Percentiles rank a stretch among this genome's conserved stretches.
Conservation (phyloP, 73 alveolate species). For the Durusdinium trenchii region DNA sequence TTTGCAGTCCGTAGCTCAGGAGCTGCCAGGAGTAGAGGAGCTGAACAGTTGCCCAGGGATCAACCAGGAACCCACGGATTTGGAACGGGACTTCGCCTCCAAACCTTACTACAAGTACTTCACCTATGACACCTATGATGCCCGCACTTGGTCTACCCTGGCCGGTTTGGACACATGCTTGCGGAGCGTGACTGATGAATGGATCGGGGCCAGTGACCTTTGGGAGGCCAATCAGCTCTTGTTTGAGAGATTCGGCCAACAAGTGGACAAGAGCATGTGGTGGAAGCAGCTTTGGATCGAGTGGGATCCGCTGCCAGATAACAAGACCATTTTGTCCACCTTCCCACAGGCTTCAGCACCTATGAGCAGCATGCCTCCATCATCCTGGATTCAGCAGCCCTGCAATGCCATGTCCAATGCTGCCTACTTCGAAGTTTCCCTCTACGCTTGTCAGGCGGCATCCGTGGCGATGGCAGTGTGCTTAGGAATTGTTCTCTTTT, state of each 20-base stretch:
- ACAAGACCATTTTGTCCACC: background rate
- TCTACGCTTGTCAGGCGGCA: constrained; percentile 50
- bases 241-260: background rate
- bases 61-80: constrained; percentile 50
- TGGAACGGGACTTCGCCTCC: constrained; percentile 55
- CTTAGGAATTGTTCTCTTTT: no score
- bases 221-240: constrained; percentile 51
- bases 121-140: constrained; percentile 82
- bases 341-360: background rate
- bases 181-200: constrained; percentile 14
- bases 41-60: background rate
- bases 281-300: constrained; percentile 61
- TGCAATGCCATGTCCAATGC: constrained; percentile 91
- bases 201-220: constrained; percentile 55
- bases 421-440: constrained; percentile 70
- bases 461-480: no score
- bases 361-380: constrained; percentile 18
- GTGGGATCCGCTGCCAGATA: background rate
- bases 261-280: background rate
- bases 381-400: constrained; percentile 59
- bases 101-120: constrained; percentile 61
- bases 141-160: constrained; percentile 47
- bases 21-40: no score
- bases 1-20: no score
- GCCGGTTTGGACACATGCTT: constrained; percentile 53